Percentiles rank a stretch among this genome's conserved stretches.
These are phyloP conservation scores for Kluyveromyces sp. DNA, from an alignment of 1,139 yeast genomes.

Conservation along the genomic window DNA sequence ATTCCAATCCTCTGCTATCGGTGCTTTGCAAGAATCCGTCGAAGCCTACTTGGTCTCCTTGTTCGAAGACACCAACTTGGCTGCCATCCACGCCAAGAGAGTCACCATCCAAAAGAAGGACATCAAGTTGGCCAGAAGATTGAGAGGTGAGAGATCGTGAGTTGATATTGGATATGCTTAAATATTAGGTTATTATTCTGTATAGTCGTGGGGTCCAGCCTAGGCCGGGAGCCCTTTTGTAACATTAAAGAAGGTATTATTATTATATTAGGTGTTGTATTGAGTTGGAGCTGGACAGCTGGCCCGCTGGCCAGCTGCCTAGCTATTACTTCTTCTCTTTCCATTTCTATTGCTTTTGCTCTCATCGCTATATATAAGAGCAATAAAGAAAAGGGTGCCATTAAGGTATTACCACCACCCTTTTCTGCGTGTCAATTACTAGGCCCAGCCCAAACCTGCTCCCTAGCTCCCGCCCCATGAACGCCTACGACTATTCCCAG, in stretches of 20 bases:
- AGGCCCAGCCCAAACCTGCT: no score
- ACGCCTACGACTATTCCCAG: slow-evolving; percentile 30
- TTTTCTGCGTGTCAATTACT: no score
- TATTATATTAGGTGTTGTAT: no score
- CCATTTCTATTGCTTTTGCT: no score
- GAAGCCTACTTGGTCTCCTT: slow-evolving; percentile 91
- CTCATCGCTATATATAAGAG: no score
- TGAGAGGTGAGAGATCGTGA: slow-evolving; percentile 92
- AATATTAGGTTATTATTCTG: no score
- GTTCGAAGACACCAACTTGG: slow-evolving; percentile 95
- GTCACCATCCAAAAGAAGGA: slow-evolving; percentile 99
- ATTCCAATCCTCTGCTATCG: slow-evolving; percentile 97
- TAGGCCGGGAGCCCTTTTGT: no score
- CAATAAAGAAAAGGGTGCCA: no score
- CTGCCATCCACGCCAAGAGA: slow-evolving; percentile 99
- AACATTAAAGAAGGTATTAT: no score
- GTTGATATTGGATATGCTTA: neutral
- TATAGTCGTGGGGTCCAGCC: no score
- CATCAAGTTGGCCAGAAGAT: slow-evolving; percentile 97
- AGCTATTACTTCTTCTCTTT: no score
- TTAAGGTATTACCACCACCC: no score
- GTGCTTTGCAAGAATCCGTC: slow-evolving; percentile 98
- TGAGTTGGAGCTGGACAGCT: neutral
- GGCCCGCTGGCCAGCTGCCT: neutral
- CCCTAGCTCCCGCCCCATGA: neutral